Evolutionary conservation across 768 basidiomycete species (phyloP), one percentile per base, ranked within the genome.

Genomic region (Lactarius akahatsu): DNA sequence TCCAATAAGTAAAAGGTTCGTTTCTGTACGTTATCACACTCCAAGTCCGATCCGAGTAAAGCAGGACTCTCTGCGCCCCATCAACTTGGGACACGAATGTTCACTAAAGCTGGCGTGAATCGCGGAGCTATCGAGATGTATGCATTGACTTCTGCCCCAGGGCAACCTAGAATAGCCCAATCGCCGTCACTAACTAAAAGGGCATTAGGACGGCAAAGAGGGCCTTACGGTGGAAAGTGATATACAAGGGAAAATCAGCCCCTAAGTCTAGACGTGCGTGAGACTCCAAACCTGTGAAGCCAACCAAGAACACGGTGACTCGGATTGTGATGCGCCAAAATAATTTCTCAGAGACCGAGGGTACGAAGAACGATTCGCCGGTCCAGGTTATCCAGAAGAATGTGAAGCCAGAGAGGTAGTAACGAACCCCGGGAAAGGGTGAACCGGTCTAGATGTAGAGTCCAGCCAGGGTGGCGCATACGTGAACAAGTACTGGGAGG

Each of bases 311-410:
- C 56, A 63, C 41, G 62, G 62, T 63, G 57, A 63, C 58, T n/a
- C 16, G 45, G 23, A 57, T 55, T 43, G 62, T 67, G 62, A 67
- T 50, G 62, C 62, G 52, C 52, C n/a, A 47, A 63, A 61, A 45
- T 40, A 50, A 45, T 26, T 20, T 54, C 38, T 43, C 38, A 26
- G 62, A 67, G 58, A 54, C 26, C 36, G 66, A 59, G 66, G 62
- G 62, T 67, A 62, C 50, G 62, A 67, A 59, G 57, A 62, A 56
- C 62, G 58, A 56, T 63, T 67, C 62, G 32, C 66, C 66, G 66
- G 66, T 32, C 41, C 66, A n/a, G 63, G 62, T 55, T 59, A 57
- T 60, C 62, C 52, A 63, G 66, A 67, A 67, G 66, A n/a, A 67
- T 67, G 62, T 63, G 66, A 67, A 59, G 43, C 58, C 7, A 63